These are phyloP conservation scores for Chrysanthemum seticuspe DNA, from an alignment of 129 eudicot genomes.

Conservation along the genomic window DNA sequence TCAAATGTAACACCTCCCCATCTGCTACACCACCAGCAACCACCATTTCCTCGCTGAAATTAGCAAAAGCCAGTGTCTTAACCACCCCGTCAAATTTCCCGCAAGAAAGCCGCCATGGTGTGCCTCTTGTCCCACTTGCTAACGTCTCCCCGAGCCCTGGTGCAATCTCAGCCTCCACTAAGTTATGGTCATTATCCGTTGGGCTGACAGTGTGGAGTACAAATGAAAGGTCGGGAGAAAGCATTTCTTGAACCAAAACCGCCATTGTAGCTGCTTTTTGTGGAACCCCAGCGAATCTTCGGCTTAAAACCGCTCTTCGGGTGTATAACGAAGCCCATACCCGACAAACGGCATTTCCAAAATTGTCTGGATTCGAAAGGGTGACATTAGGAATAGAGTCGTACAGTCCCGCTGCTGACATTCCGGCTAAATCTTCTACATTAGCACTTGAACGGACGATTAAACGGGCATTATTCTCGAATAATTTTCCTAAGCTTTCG, in stretches of 20 bases:
- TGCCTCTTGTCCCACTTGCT: constrained; percentile 87
- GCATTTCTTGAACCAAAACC: constrained; percentile 85
- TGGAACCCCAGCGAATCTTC: constrained; percentile 77
- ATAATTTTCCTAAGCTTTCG: constrained; percentile 45
- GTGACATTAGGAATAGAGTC: constrained; percentile 88
- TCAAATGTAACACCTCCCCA: constrained; percentile 66
- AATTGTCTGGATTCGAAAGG: constrained; percentile 63
- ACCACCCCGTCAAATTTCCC: constrained; percentile 80
- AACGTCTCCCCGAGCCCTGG: constrained; percentile 91
- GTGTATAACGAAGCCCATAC: constrained; percentile 99
- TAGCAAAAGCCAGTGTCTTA: constrained; percentile 76
- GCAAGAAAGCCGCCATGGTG: constrained; percentile 80
- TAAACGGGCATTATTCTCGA: constrained; percentile 51
- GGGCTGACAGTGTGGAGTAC: constrained; percentile 92
- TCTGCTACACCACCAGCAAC: constrained; percentile 64
- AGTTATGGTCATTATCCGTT: constrained; percentile 51
- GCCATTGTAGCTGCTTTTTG: constrained; percentile 81
- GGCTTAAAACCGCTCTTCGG: constrained; percentile 87
- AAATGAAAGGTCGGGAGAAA: constrained; percentile 81
- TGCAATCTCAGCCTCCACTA: constrained; percentile 85
- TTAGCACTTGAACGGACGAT: constrained; percentile 94
- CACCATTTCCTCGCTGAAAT: constrained; percentile 89
- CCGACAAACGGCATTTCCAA: constrained; percentile 62
- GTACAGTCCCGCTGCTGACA: constrained; percentile 97
- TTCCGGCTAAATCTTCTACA: constrained; percentile 96